phyloP scores from a whole-genome alignment of 805 yeast species.

The Brettanomyces nanus region DNA sequence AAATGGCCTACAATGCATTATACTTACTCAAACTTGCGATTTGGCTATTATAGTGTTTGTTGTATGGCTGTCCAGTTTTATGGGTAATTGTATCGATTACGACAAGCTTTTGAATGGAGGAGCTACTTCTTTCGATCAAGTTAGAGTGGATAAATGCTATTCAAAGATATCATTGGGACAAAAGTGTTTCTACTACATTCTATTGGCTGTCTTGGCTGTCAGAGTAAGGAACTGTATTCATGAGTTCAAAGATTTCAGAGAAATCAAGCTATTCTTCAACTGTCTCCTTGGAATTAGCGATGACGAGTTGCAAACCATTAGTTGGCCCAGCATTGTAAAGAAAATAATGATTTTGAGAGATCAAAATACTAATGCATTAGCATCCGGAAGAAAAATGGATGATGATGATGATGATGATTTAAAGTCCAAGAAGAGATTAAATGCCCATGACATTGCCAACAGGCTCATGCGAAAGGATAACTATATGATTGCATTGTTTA shows the following conservation, averaged over 20 bases:
- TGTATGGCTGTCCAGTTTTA: conserved; percentile 66
- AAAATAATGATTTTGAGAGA: conserved; percentile 68
- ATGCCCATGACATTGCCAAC: conserved; percentile 92
- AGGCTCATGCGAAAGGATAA: conserved; percentile 94
- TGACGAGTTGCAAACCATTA: conserved; percentile 82
- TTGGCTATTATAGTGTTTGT: conserved; percentile 72
- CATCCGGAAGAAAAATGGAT: conserved; percentile 30
- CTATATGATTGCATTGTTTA: conserved; percentile 83
- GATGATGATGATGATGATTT: conserved; percentile 47
- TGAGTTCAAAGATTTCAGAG: conserved; percentile 61
- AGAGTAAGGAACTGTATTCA: conserved; percentile 47
- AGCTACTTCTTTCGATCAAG: conserved; percentile 32
- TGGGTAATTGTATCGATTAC: conserved; percentile 76
- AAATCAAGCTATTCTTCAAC: conserved; percentile 68
- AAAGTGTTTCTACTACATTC: conserved; percentile 56
- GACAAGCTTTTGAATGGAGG: conserved; percentile 20
- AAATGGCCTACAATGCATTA: conserved; percentile 76
- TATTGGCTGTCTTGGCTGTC: conserved; percentile 44
- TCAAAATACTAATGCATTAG: conserved; percentile 75
- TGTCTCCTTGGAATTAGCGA: conserved; percentile 65
- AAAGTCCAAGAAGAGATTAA: conserved; percentile 65
- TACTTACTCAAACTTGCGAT: conserved; percentile 57
- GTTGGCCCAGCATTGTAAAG: conserved; percentile 84
- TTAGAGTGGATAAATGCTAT: conserved; percentile 41
- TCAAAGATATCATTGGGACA: conserved; percentile 37